Base-by-base conservation (phyloP, 805 yeast genomes). In the Candida methanosorbosa region DNA sequence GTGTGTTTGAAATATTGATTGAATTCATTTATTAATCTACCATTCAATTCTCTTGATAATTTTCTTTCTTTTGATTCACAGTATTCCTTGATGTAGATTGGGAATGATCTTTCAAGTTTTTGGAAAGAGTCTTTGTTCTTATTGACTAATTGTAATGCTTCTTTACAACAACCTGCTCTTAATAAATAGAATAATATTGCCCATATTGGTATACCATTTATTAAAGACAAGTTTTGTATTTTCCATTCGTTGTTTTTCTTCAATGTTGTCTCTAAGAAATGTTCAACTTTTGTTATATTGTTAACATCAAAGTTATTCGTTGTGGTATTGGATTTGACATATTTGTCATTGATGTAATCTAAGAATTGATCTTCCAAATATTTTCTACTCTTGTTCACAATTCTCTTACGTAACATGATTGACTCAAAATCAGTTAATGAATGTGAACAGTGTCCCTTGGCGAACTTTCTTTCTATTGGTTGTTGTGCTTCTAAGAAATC, bases 151-250 rank as follows among this genome's bases (percentile, higher is more conserved):
- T 76, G 77, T 22, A 82, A 61, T 0, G 95, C 95, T 44, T 88
- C 97, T 31, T 74, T 63, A 42, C 73, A 61, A 43, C 82, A 72
- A 2, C 98, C 97, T 3, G 90, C 78, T 50, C 98, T 76, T 34
- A 92, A 56, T 41, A 90, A 64, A 56, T 84, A 90, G 53, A 81
- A 92, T 9, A 92, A 60, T 26, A 86, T 61, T 0, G 96, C 95
- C 98, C 98, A 90, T n/a, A 92, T 73, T 9, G 97, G 97, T 2
- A 73, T 64, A 14, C 87, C 87, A 57, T 90, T 88, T 18, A 86
- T 78, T 36, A 80, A 61, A 27, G 80, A 68, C 32, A 82, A 47
- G 40, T 72, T 70, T n/a, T 66, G 63, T 25, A 68, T 46, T 36
- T 66, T 67, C 78, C 81, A 69, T 22, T 63, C 57, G 16, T 49